phyloP scores from a whole-genome alignment of 148 eudicot genomes.

The Suaeda aralocaspica region DNA sequence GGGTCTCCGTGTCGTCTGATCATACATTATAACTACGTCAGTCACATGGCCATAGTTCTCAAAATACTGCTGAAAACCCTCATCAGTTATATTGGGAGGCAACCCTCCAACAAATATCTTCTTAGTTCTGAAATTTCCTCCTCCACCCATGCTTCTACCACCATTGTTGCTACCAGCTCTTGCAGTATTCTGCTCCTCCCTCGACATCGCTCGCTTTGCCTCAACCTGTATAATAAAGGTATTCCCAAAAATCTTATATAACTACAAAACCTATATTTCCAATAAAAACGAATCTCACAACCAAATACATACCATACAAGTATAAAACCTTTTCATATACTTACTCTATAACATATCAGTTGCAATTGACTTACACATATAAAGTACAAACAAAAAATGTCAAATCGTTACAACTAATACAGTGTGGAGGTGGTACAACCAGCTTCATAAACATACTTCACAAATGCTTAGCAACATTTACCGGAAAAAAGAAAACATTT shows the following conservation, averaged over 20 bases:
- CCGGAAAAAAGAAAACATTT: too few species aligned
- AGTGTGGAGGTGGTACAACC: too few species aligned
- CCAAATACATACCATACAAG: too few species aligned
- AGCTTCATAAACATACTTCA: too few species aligned
- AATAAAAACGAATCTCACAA: too few species aligned
- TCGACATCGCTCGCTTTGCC: constrained; percentile 90
- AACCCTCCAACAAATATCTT: constrained; percentile 97
- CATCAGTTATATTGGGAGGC: constrained; percentile 74
- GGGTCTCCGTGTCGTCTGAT: constrained; percentile 85
- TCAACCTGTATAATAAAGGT: constrained; percentile 61
- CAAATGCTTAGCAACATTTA: too few species aligned
- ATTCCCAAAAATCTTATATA: constrained; percentile 1
- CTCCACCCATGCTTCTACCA: constrained; percentile 49
- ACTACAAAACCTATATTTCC: neutral
- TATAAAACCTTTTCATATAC: too few species aligned
- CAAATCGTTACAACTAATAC: too few species aligned
- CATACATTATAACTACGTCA: constrained; percentile 93
- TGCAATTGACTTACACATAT: too few species aligned
- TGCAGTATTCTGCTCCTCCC: constrained; percentile 72
- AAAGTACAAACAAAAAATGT: too few species aligned
- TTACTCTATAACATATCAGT: too few species aligned
- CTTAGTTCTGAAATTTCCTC: constrained; percentile 79
- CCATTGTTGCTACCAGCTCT: constrained; percentile 47
- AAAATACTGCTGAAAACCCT: constrained; percentile 81
- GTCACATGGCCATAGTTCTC: constrained; percentile 76